phyloP scores from a whole-genome alignment of 1,139 yeast genomes.

The Debaryomycetaceae sp. region DNA sequence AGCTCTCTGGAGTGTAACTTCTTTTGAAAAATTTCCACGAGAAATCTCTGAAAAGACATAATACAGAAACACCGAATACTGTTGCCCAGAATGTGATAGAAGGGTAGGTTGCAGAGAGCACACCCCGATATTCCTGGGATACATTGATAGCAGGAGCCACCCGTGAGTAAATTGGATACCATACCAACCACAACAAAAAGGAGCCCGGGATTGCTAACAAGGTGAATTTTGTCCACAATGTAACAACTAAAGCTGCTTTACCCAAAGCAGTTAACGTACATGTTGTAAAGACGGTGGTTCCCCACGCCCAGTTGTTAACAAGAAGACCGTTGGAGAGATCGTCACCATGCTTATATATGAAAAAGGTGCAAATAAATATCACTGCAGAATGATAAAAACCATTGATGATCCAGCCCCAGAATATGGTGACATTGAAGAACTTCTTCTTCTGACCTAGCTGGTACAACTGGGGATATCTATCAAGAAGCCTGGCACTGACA shows the following conservation, averaged over 20 bases:
- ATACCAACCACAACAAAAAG: slow-evolving; percentile 73
- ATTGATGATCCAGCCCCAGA: slow-evolving; percentile 96
- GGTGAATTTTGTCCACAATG: slow-evolving; percentile 94
- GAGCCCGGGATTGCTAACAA: slow-evolving; percentile 94
- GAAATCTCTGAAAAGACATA: slow-evolving; percentile 83
- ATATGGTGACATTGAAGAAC: slow-evolving; percentile 85
- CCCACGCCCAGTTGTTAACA: slow-evolving; percentile 96
- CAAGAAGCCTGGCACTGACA: slow-evolving; percentile 83
- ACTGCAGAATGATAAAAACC: slow-evolving; percentile 94
- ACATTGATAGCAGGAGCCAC: slow-evolving; percentile 83
- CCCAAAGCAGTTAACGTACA: slow-evolving; percentile 89
- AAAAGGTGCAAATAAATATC: slow-evolving; percentile 69
- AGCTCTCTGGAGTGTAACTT: slow-evolving; percentile 85
- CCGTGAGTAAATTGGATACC: slow-evolving; percentile 83
- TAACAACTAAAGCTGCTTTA: slow-evolving; percentile 89
- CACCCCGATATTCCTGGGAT: slow-evolving; percentile 82
- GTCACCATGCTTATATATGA: slow-evolving; percentile 68
- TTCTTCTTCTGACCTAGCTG: slow-evolving; percentile 84
- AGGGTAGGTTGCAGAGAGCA: slow-evolving; percentile 72
- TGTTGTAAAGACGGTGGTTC: slow-evolving; percentile 83
- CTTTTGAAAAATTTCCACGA: slow-evolving; percentile 94
- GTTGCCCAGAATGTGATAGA: slow-evolving; percentile 83
- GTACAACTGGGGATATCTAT: slow-evolving; percentile 89
- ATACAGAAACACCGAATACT: slow-evolving; percentile 66
- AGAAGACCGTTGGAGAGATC: slow-evolving; percentile 64